Conservation (phyloP, 805 yeast genomes). For the Scheffersomyces coipomensis region DNA sequence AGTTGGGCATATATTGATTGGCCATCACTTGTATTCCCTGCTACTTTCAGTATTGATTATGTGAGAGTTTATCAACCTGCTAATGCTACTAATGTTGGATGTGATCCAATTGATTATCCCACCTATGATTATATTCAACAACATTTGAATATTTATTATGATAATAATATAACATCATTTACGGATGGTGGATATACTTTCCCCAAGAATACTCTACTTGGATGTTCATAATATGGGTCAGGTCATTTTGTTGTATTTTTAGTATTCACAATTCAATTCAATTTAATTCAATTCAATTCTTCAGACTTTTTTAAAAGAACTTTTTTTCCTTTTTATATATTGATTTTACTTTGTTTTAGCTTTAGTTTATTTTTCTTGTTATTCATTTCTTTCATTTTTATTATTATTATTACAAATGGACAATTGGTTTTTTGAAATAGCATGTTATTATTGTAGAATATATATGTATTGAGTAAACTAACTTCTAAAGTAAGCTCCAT, state of each 20-base stretch:
- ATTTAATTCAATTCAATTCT: no score
- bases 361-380: no score
- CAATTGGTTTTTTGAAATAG: no score
- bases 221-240: constrained; percentile 13
- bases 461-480: no score
- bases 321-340: no score
- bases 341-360: no score
- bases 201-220: constrained; percentile 37
- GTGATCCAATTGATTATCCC: constrained; percentile 86
- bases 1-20: constrained; percentile 94
- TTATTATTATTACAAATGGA: no score
- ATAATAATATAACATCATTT: constrained; percentile 76
- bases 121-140: constrained; percentile 76
- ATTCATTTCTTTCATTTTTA: no score
- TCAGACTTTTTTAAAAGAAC: no score
- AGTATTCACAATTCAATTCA: no score
- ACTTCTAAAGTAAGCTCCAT: constrained; percentile 42
- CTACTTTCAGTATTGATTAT: constrained; percentile 71
- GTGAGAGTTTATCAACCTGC: constrained; percentile 90
- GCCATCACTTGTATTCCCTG: constrained; percentile 77
- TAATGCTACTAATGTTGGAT: constrained; percentile 57
- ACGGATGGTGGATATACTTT: constrained; percentile 60
- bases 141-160: constrained; percentile 68
- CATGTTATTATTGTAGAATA: neutral
- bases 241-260: no score